Base-by-base conservation (phyloP, 2,329 filamentous ascomycete species). In the Malbranchea zuffiana region DNA sequence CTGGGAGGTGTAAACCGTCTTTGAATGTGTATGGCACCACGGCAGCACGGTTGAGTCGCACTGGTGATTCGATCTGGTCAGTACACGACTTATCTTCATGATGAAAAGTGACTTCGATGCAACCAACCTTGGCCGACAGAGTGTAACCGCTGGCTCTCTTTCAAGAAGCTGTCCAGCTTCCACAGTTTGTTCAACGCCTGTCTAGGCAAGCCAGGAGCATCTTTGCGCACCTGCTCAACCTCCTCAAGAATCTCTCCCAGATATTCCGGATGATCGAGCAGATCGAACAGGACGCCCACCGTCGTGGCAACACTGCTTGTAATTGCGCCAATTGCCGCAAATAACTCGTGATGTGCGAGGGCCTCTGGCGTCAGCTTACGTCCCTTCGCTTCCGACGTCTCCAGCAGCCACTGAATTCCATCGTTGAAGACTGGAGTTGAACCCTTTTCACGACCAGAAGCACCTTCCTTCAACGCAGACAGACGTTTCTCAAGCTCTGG, bases 141-240 rank as follows among this genome's bases (percentile, higher is more conserved):
- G 15, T 42, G 45, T 15, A 48, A 19, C 2, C 49, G 39, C 15
- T 47, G 42, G 3, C 25, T 35, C 20, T 50, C 49, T 20, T 45
- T 49, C 6, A 52, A 17, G 20, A 50, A 46, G 21, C 48, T 50
- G 20, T 51, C 49, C 20, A 52, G 32, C 7, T 40, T 37, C 3
- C 19, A 15, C 36, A 49, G 26, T n/a, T 43, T 43, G 10, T 19
- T 40, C 6, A 49, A 15, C 3, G 41, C 37, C 6, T 21, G 19
- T 17, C 42, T 45, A 10, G 29, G 23, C 28, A 24, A 44, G 5
- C 39, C 39, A 34, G 6, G 6, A 29, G n/a, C 17, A 6, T 27
- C 21, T 17, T 16, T 18, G 4, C 19, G 8, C 27, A 27, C 24
- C 18, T 34, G 5, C 20, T 18, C 25, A 10, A 44, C 19, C 20